A percentile compares a stretch with the other conserved stretches of the same genome.
Evolutionary conservation across 495 filamentous ascomycete genomes (phyloP).

Genomic region (Durotheca rogersii): DNA sequence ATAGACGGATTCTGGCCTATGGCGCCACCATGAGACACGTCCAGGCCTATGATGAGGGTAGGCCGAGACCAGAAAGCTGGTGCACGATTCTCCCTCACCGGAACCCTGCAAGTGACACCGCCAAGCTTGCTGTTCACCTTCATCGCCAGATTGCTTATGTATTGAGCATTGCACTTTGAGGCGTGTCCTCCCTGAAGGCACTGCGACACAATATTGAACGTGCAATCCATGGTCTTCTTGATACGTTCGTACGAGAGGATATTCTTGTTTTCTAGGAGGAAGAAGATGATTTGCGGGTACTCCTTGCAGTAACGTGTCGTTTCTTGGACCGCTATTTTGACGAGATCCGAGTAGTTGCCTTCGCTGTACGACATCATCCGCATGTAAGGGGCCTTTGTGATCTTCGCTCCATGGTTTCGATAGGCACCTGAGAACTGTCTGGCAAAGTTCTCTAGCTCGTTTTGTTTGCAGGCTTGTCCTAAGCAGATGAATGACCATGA

Average conservation of each 20-base stretch:
- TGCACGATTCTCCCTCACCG: slow-evolving; percentile 5
- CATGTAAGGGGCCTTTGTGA: slow-evolving; percentile 34
- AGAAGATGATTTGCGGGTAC: slow-evolving; percentile 64
- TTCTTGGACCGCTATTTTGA: slow-evolving; percentile 17
- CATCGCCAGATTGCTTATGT: slow-evolving; percentile 85
- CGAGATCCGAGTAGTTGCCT: slow-evolving; percentile 29
- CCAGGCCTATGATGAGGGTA: slow-evolving; percentile 80
- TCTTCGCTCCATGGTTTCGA: slow-evolving; percentile 66
- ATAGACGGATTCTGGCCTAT: slow-evolving; percentile 62
- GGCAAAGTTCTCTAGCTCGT: slow-evolving; percentile 57
- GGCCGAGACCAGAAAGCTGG: slow-evolving; percentile 47
- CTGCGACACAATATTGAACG: slow-evolving; percentile 76
- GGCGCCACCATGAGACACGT: slow-evolving; percentile 82
- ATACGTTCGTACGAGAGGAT: slow-evolving; percentile 68
- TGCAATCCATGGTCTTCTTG: slow-evolving; percentile 81
- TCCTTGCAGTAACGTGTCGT: slow-evolving; percentile 12
- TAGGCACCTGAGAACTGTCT: slow-evolving; percentile 63
- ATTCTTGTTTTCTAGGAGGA: slow-evolving; percentile 69
- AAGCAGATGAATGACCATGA: slow-evolving; percentile 64
- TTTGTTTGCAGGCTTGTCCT: slow-evolving; percentile 34
- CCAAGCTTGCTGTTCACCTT: slow-evolving; percentile 97
- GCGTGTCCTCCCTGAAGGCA: slow-evolving; percentile 64
- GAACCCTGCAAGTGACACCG: slow-evolving; percentile 59
- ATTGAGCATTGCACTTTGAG: slow-evolving; percentile 63
- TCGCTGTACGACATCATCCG: slow-evolving; percentile 1